These are phyloP conservation scores for Myxozyma mucilagina DNA, from an alignment of 805 yeast species.

Conservation along the genomic window DNA sequence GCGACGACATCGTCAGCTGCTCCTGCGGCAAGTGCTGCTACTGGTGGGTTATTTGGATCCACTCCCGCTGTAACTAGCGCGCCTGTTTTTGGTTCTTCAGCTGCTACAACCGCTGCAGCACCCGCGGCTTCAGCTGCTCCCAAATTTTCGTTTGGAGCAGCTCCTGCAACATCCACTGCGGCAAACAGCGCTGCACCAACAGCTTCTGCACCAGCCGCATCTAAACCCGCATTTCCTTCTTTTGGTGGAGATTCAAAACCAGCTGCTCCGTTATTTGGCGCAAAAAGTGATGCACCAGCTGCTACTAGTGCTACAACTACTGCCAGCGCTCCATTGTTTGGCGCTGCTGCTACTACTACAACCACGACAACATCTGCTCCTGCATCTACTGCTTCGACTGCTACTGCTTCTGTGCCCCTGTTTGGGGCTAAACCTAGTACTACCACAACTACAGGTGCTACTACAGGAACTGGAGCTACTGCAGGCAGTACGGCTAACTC, in stretches of 20 bases:
- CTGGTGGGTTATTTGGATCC: conserved; percentile 5
- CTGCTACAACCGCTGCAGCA: neutral
- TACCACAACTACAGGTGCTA: conserved; percentile 16
- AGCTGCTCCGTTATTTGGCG: neutral
- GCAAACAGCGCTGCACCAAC: neutral
- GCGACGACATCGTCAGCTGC: neutral
- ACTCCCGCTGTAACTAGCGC: neutral
- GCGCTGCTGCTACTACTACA: conserved; percentile 18
- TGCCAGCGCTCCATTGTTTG: conserved; percentile 28
- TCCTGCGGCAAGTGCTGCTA: neutral
- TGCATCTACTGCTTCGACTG: conserved; percentile 5
- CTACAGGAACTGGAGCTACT: conserved; percentile 12
- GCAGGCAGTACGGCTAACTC: no score
- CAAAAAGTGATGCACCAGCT: no score
- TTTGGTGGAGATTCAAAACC: no score
- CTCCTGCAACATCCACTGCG: neutral
- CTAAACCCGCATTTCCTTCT: neutral
- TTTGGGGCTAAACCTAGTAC: conserved; percentile 2
- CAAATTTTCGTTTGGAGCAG: conserved; percentile 1
- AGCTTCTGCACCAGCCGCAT: neutral
- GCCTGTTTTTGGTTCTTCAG: conserved; percentile 1
- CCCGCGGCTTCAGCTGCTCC: conserved; percentile 4
- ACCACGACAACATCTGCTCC: conserved; percentile 9
- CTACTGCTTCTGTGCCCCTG: conserved; percentile 4
- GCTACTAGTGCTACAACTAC: no score